phyloP scores from a whole-genome alignment of 495 filamentous ascomycete genomes.

The Penicillium silybi region DNA sequence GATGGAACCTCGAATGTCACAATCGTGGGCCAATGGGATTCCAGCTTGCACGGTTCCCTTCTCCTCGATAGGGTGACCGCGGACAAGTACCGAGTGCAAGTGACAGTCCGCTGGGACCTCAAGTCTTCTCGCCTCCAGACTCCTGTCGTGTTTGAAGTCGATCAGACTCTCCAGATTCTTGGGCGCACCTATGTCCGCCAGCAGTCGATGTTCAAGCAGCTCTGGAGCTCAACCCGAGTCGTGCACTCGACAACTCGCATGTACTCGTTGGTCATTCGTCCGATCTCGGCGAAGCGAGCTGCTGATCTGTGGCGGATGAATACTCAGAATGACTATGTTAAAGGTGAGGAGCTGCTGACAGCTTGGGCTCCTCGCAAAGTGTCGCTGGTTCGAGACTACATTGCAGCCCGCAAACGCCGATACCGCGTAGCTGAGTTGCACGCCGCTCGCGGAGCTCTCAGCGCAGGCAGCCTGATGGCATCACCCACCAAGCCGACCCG shows the following conservation, averaged over 20 bases:
- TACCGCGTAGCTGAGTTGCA: slow-evolving; percentile 74
- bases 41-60: slow-evolving; percentile 83
- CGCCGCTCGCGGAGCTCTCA: slow-evolving; percentile 68
- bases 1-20: slow-evolving; percentile 90
- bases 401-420: slow-evolving; percentile 64
- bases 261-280: slow-evolving; percentile 81
- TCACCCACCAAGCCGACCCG: slow-evolving; percentile 38
- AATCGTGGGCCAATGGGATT: slow-evolving; percentile 91
- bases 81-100: slow-evolving; percentile 87
- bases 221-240: slow-evolving; percentile 80
- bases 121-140: slow-evolving; percentile 71
- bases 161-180: slow-evolving; percentile 75
- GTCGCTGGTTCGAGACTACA: slow-evolving; percentile 79
- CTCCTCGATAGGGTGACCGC: slow-evolving; percentile 85
- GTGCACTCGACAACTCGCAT: slow-evolving; percentile 82
- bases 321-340: slow-evolving; percentile 87
- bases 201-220: slow-evolving; percentile 77
- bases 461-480: slow-evolving; percentile 32
- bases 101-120: slow-evolving; percentile 80
- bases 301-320: slow-evolving; percentile 97
- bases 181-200: slow-evolving; percentile 80
- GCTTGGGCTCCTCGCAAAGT: slow-evolving; percentile 87
- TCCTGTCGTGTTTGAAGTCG: slow-evolving; percentile 79
- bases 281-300: slow-evolving; percentile 82
- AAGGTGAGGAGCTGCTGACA: slow-evolving; percentile 81